Base-by-base conservation (phyloP, 2,329 filamentous ascomycete species). In the Pyricularia sp. region DNA sequence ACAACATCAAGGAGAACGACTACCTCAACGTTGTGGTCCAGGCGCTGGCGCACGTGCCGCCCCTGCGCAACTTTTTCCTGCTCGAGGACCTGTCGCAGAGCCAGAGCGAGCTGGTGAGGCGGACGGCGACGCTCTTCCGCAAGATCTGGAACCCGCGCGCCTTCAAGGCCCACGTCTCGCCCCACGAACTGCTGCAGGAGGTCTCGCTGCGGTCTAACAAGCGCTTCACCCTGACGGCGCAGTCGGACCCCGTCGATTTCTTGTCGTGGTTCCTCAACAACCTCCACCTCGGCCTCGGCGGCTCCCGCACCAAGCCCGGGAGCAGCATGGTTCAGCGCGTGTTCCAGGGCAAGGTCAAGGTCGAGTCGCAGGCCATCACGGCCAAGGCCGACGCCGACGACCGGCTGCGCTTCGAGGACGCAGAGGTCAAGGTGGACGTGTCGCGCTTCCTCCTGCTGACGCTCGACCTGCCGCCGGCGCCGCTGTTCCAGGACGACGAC, bases 1-100 rank as follows among this genome's bases (percentile, higher is more conserved):
- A 99, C 85, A 99, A 99, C 81, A 97, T 99, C 84, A 99, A 99
- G 80, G 93, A 95, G 70, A 99, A 99, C 81, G 95, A 99, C 82
- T 99, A 99, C 81, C 86, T 98, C 76, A 99, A 99, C 77, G 94
- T 97, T 30, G 87, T 97, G 3, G 90, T 97, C 66, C 95, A 99
- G 79, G 90, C 94, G 7, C 85, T 99, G 55, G 90, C 94, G 2
- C 95, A 99, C 79, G 93, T 98, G 30, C 83, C 89, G 25, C 94
- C 95, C 4, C 83, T 99, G 73, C 89, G 95, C 42, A 97, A 98
- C 78, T 98, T 89, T 80, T 89, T 98, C 77, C 88, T 99, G 75
- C 86, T 98, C 1, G 92, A 97, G 76, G 87, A 96, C 73, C 90
- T 97, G 67, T 85, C 85, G 12, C 71, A 68, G 36, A 42, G 31